Percentiles rank a stretch among this genome's conserved stretches.
Evolutionary conservation across 2,329 filamentous ascomycete species (phyloP).

Genomic region (Arthrinium phaeospermum): DNA sequence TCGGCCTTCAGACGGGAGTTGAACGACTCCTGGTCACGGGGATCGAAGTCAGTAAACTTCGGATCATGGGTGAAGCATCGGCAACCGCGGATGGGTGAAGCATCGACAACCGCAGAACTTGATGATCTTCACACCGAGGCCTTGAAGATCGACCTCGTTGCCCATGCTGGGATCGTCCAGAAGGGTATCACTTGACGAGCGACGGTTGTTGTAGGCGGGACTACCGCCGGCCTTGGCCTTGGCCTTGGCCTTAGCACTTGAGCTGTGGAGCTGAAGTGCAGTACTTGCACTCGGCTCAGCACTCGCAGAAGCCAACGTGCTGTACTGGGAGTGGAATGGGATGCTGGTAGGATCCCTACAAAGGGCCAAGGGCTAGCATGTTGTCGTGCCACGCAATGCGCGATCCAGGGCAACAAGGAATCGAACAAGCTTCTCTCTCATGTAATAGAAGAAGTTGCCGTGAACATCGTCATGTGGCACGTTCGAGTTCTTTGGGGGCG

Average conservation of each 20-base stretch:
- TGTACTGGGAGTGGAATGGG: neutral
- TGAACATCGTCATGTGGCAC: neutral
- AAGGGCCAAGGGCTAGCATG: too few relatives aligned
- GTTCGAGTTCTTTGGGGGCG: neutral
- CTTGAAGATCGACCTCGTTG: neutral
- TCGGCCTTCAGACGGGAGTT: conserved; percentile 98
- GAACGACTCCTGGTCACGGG: conserved; percentile 79
- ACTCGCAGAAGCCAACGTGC: neutral
- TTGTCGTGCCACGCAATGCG: too few relatives aligned
- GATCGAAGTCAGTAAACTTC: conserved; percentile 23
- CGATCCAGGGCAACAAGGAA: neutral
- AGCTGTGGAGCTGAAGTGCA: too few relatives aligned
- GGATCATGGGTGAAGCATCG: conserved; percentile 15
- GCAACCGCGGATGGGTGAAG: conserved; percentile 19
- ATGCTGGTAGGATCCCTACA: neutral
- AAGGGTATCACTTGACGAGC: neutral
- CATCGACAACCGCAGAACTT: conserved; percentile 21
- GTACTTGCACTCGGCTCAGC: too few relatives aligned
- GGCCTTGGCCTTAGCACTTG: conserved; percentile 23
- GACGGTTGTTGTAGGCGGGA: neutral
- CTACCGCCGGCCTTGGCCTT: conserved; percentile 8
- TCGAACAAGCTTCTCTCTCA: neutral
- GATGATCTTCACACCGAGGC: neutral
- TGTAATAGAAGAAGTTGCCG: conserved; percentile 12
- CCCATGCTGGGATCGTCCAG: neutral